Evolutionary conservation across 192 early-diverging fungal species (phyloP).

Genomic region (Thamnidium elegans): DNA sequence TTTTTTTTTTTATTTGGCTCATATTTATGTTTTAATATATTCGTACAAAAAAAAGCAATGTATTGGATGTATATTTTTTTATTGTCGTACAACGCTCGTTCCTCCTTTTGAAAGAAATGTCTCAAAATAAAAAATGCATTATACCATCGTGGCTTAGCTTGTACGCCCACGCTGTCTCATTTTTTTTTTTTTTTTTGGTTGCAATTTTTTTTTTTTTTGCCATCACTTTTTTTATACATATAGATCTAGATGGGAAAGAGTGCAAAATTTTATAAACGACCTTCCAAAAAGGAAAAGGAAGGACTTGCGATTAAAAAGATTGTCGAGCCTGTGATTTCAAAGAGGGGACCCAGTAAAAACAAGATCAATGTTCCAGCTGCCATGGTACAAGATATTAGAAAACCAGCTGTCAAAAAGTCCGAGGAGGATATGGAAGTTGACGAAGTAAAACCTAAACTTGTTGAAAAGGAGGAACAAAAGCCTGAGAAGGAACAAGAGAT

Average conservation of each 20-base stretch:
- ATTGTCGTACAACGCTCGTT: too few relatives aligned
- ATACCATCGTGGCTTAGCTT: too few relatives aligned
- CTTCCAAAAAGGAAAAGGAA: constrained; percentile 63
- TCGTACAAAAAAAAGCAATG: too few relatives aligned
- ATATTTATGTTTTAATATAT: too few relatives aligned
- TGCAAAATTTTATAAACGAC: constrained; percentile 68
- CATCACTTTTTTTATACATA: too few relatives aligned
- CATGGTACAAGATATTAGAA: background rate
- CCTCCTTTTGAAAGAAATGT: too few relatives aligned
- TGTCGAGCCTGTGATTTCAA: constrained; percentile 20
- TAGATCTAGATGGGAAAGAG: constrained; percentile 57
- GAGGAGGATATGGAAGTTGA: constrained; percentile 15
- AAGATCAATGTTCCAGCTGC: constrained; percentile 8
- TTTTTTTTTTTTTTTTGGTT: too few relatives aligned
- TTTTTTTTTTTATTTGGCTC: too few relatives aligned
- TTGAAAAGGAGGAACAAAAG: background rate
- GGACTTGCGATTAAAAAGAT: constrained; percentile 34
- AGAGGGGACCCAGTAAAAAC: background rate
- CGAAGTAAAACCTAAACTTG: background rate
- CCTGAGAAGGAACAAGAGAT: constrained; percentile 11
- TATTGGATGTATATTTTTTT: too few relatives aligned
- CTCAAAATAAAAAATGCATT: too few relatives aligned
- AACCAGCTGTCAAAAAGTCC: background rate
- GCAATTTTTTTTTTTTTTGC: too few relatives aligned
- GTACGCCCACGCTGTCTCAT: too few relatives aligned